Base-by-base conservation (phyloP, 805 yeast genomes). In the Candida ovalis region DNA sequence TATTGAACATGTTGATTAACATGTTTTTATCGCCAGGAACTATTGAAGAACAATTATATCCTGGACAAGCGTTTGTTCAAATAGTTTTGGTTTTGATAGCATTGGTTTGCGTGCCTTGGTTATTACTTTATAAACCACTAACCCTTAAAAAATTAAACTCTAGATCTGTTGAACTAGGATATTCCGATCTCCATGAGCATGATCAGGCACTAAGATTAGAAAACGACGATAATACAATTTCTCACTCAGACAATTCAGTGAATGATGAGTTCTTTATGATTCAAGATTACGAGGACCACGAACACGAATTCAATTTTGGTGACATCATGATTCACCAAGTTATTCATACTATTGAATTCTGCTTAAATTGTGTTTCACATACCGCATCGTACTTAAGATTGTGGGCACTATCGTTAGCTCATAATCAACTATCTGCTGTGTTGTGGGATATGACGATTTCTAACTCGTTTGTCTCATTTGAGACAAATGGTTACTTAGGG, bases 321-420 rank as follows among this genome's bases (percentile, higher is more conserved):
- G 91, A 85, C 59, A 72, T 85, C 19, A 80, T 85, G 72, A 84
- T 85, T 52, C 88, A 85, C 60, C 91, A 85, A 64, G 90, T 85
- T 28, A 85, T 85, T 55, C 89, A 85, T 62, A 85, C 91, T 3
- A 85, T 85, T 64, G 91, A 85, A 62, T 85, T 85, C 64, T 85
- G 91, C 61, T 74, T 85, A 58, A 85, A 85, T 63, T 82, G 89
- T 71, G 89, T 85, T 30, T 81, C 88, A 3, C 91, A 85, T 58
- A 85, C 91, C 0, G 91, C 91, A 2, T 85, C 90, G 1, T 85
- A 85, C 59, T 72, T 85, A 57, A 75, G 91, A 66, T 71, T 85
- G 49, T 85, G 91, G 91, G 91, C 91, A 1, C 72, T 85, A 51
- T 85, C 90, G 0, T 70, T 85, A 54, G 91, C 91, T 0, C 91